Base-by-base conservation (phyloP, 2,329 filamentous ascomycete species). In the Tolypocladium amazonense region DNA sequence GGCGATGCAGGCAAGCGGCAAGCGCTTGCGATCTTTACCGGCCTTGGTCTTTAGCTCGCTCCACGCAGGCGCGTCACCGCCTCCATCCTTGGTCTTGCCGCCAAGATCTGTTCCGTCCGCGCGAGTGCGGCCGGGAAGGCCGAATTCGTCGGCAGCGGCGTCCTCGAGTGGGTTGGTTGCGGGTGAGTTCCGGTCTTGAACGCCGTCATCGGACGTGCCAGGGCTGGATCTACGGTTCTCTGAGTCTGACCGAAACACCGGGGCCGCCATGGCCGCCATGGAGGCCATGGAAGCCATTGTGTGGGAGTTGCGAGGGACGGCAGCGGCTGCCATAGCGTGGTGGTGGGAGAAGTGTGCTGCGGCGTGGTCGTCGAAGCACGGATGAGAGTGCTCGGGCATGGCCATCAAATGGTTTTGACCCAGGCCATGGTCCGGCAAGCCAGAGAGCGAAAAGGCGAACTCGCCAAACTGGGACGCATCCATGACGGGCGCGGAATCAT, bases 1-100 rank as follows among this genome's bases (percentile, higher is more conserved):
- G 43, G 92, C 92, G 68, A 97, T 97, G 71, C 94, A 99, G 20
- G 94, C 94, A 58, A 97, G 79, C 2, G 94, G 94, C 39, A 99
- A 77, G 52, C 94, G 83, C 74, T 97, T 97, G 58, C 94, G 85
- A 72, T 97, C 94, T 73, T 97, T 99, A 20, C 94, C 94, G 2
- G 94, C 94, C 73, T 93, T 93, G 4, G 89, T 93, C 73, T 93
- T 93, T 64, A 92, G 78, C 70, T 93, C 89, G 66, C 85, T 92
- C 89, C 89, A 93, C 18, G 87, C 79, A 18, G 88, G 86, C 11
- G 81, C 77, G 11, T 80, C 77, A 57, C 84, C 83, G 7, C 79
- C 73, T 63, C 84, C 81, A 57, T 85, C 82, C 68, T 82, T 85
- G 39, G 73, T 66, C 66, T 81, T 81, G 56, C 73, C 75, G 25